Conservation (phyloP, 1,139 yeast species). For the Saccharomycopsis phalli region DNA sequence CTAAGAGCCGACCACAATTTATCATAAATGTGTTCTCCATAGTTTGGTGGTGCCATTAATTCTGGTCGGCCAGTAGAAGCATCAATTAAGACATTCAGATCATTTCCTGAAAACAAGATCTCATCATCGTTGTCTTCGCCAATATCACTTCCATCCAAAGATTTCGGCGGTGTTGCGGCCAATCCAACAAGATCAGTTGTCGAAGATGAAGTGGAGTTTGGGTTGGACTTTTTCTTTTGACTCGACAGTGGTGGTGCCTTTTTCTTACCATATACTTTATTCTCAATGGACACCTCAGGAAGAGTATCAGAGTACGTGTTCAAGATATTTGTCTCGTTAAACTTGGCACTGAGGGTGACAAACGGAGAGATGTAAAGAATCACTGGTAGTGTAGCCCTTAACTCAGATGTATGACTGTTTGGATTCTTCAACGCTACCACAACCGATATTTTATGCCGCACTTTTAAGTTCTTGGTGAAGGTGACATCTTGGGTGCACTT, state of each 20-base stretch:
- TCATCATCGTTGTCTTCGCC: conserved; percentile 22
- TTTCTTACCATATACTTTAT: conserved; percentile 22
- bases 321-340: conserved; percentile 26
- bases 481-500: conserved; percentile 82
- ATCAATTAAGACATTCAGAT: conserved; percentile 21
- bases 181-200: conserved; percentile 8
- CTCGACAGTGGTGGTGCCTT: conserved; percentile 9
- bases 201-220: conserved; percentile 8
- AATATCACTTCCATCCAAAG: neutral
- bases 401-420: conserved; percentile 69
- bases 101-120: conserved; percentile 21
- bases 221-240: conserved; percentile 17
- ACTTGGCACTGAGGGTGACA: conserved; percentile 55
- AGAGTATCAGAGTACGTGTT: conserved; percentile 12
- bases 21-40: conserved; percentile 80
- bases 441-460: conserved; percentile 62
- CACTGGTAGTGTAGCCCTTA: conserved; percentile 67
- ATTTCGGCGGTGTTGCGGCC: neutral
- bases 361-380: conserved; percentile 71
- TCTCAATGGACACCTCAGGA: conserved; percentile 21
- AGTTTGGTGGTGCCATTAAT: conserved; percentile 83
- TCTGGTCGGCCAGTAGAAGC: conserved; percentile 19
- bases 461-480: conserved; percentile 47
- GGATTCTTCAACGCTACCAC: conserved; percentile 58
- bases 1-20: conserved; percentile 64